Evolutionary conservation across 75 land plant genomes (phyloP), one percentile per base, ranked within the genome.

Genomic region (Azolla pinnata): DNA sequence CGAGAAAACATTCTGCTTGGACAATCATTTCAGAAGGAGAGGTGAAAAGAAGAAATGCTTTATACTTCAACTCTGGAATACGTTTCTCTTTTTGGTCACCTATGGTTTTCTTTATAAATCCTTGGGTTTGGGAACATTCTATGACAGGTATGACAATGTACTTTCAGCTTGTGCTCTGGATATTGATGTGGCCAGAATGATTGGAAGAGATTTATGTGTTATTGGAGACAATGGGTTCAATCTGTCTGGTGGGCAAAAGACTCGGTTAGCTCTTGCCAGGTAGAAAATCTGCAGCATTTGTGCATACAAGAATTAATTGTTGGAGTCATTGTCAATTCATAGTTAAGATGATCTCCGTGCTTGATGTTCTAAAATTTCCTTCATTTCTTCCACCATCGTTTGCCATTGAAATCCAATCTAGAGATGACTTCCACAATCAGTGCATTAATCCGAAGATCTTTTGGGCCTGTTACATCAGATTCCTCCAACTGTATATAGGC

Each of bases 221-320:
- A 72, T 92, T 49, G 97, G 87, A 48, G 97, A 92, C 58, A 83
- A 80, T 63, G 97, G 97, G 31, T 50, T 52, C 42, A 92, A 88
- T 59, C 87, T 92, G 61, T 92, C 97, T 4, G 96, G 97, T 34
- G 97, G 97, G 35, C 97, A 92, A 61, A 82, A 70, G 66, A 77
- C 87, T 45, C 97, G 97, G 31, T 63, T 92, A 57, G 87, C 97
- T 31, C 71, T 92, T 46, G 95, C 97, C 33, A 78, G 97, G 97
- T 91, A 46, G 21, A 2, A n/a, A n/a, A n/a, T n/a, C n/a, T n/a
- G n/a, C n/a, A n/a, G n/a, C n/a, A n/a, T n/a, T n/a, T n/a, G n/a
- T n/a, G n/a, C n/a, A n/a, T n/a, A n/a, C n/a, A n/a, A n/a, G n/a
- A n/a, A n/a, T n/a, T n/a, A n/a, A n/a, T n/a, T n/a, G n/a, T n/a